Base-by-base conservation (phyloP, 1,284 basidiomycete species). In the Fomitopsis palustris region DNA sequence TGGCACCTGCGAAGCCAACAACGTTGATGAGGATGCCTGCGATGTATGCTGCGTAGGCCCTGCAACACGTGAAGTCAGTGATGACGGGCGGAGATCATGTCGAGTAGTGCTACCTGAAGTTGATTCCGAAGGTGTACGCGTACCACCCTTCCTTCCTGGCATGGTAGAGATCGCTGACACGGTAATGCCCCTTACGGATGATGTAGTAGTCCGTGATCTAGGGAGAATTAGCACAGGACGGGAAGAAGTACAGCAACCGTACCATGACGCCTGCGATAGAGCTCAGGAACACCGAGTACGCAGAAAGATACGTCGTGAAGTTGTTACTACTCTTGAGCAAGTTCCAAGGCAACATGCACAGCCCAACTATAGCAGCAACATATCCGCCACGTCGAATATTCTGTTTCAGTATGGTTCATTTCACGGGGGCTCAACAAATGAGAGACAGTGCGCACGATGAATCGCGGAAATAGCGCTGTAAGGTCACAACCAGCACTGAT, bases 361-460 rank as follows among this genome's bases (percentile, higher is more conserved):
- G 71, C 9, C 90, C 92, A 56, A 93, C 83, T 39, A 88, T 78
- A 1, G 89, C 89, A 19, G 87, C 88, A 55, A 95, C 75, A 71
- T 90, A 92, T 3, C 90, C 89, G 19, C 94, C 93, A 19, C 92
- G 83, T 27, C 93, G 86, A 67, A 95, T 95, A 72, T 90, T 93
- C 84, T 86, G 60, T 3, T 49, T 3, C 5, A 16, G 14, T 4
- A 47, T 9, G 14, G 12, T 16, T 47, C 4, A 29, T 12, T 7
- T 12, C 4, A 12, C 4, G 14, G 27, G 4, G 17, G 17, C 2
- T 9, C 3, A 17, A 16, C 3, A 5, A 47, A 29, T 37, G 12
- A 37, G 12, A 39, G 12, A 23, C 29, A 21, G 45, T 75, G 80
- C 45, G 31, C 63, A 85, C 84, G 69, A 95, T 86, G 75, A 86